These are phyloP conservation scores for Lactifluus hygrophoroides DNA, from an alignment of 768 basidiomycete species.

Conservation along the genomic window DNA sequence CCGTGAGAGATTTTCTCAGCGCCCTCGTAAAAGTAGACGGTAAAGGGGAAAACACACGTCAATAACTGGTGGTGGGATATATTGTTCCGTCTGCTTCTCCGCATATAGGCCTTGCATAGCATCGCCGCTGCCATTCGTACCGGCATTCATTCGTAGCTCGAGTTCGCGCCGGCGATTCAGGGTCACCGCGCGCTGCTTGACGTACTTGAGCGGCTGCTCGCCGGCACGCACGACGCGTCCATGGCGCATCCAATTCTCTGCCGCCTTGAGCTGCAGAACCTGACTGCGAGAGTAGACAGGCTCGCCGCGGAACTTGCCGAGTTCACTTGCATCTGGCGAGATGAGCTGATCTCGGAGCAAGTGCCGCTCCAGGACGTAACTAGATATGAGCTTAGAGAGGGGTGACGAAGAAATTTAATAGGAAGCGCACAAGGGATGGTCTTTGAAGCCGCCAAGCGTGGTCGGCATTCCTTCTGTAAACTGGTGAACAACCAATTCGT, in stretches of 20 bases:
- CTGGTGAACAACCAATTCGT: constrained; percentile 70
- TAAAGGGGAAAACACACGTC: constrained; percentile 36
- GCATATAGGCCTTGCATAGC: constrained; percentile 84
- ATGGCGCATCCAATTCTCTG: constrained; percentile 91
- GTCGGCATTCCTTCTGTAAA: constrained; percentile 90
- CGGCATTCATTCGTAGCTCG: constrained; percentile 42
- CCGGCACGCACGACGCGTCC: constrained; percentile 67
- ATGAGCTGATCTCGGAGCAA: constrained; percentile 84
- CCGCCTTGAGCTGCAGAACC: constrained; percentile 79
- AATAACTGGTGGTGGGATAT: constrained; percentile 68
- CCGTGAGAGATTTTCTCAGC: background rate
- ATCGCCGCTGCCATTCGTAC: constrained; percentile 21
- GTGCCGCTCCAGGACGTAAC: constrained; percentile 81
- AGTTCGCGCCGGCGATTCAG: constrained; percentile 68
- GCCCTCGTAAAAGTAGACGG: background rate
- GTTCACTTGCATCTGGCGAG: constrained; percentile 57
- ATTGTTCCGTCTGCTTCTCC: constrained; percentile 74
- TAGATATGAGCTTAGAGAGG: constrained; percentile 24
- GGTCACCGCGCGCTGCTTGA: constrained; percentile 79
- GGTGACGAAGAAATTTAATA: background rate
- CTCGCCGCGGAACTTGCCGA: constrained; percentile 91
- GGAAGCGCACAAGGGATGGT: constrained; percentile 73
- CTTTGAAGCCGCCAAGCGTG: constrained; percentile 86
- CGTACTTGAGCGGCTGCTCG: constrained; percentile 81
- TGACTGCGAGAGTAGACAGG: constrained; percentile 80